Conservation (phyloP, 129 eudicot species). For the Daucus carota region DNA sequence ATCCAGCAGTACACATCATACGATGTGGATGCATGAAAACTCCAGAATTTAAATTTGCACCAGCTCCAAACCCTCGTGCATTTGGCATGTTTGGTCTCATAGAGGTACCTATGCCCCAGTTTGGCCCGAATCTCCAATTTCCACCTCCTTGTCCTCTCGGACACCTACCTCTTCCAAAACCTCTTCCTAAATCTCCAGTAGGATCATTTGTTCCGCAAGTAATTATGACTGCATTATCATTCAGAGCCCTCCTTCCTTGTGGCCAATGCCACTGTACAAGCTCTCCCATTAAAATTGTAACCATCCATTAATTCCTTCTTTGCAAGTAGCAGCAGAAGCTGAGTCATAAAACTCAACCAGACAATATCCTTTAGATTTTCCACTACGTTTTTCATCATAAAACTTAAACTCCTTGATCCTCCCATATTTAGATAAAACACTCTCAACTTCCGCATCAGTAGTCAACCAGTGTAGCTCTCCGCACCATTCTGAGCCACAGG, state of each 20-base stretch:
- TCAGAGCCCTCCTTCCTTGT: slow-evolving; percentile 53
- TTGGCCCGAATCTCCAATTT: slow-evolving; percentile 48
- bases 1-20: slow-evolving; percentile 89
- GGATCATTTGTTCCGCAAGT: slow-evolving; percentile 48
- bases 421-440: no score
- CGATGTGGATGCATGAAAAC: slow-evolving; percentile 87
- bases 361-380: no score
- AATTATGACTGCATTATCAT: slow-evolving; percentile 68
- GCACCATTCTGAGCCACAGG: no score
- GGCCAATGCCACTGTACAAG: slow-evolving; percentile 90
- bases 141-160: slow-evolving; percentile 45
- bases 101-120: slow-evolving; percentile 62
- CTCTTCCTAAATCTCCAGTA: slow-evolving; percentile 67
- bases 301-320: slow-evolving; percentile 93
- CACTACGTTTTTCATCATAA: no score
- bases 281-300: slow-evolving; percentile 64
- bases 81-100: no score
- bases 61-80: no score
- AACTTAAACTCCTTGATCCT: no score
- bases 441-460: no score
- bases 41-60: no score
- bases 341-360: no score
- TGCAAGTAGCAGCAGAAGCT: no score
- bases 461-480: no score
- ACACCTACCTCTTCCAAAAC: slow-evolving; percentile 77